Percentiles rank a stretch among this genome's conserved stretches.
These are phyloP conservation scores for Ramularia collo-cygni DNA, from an alignment of 2,329 filamentous ascomycete species.

Conservation along the genomic window DNA sequence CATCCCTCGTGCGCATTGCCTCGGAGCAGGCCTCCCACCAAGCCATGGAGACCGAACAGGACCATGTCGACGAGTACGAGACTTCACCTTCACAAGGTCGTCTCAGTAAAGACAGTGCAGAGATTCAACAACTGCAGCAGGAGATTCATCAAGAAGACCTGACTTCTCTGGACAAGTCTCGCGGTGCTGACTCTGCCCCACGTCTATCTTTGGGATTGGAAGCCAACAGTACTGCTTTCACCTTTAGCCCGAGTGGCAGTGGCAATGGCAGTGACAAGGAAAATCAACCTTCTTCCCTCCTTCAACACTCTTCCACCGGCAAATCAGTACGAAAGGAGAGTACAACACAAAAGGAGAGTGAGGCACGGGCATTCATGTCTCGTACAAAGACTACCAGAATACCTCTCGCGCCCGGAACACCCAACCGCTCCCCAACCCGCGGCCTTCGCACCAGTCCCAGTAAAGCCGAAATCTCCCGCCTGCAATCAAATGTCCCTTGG, in stretches of 20 bases:
- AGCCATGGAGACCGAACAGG: constrained; percentile 22
- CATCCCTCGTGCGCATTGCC: constrained; percentile 27
- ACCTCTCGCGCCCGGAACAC: constrained; percentile 38
- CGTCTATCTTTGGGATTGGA: too few relatives aligned
- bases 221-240: too few relatives aligned
- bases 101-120: constrained; percentile 17
- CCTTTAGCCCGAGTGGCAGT: constrained; percentile 21
- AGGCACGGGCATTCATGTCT: constrained; percentile 14
- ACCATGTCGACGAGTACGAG: constrained; percentile 31
- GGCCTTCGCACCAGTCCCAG: constrained; percentile 26
- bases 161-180: too few relatives aligned
- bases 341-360: constrained; percentile 30
- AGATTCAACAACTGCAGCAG: constrained; percentile 17
- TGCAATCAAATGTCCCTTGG: constrained; percentile 62
- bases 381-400: constrained; percentile 31
- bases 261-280: constrained; percentile 41
- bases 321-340: too few relatives aligned
- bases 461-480: constrained; percentile 45
- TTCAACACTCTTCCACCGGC: constrained; percentile 25
- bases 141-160: constrained; percentile 18
- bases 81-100: constrained; percentile 27
- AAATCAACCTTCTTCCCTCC: constrained; percentile 28
- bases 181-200: too few relatives aligned
- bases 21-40: constrained; percentile 21
- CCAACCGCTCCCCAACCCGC: constrained; percentile 26